Evolutionary conservation across 192 early-diverging fungal species (phyloP).

Genomic region (Coemansia sp.): DNA sequence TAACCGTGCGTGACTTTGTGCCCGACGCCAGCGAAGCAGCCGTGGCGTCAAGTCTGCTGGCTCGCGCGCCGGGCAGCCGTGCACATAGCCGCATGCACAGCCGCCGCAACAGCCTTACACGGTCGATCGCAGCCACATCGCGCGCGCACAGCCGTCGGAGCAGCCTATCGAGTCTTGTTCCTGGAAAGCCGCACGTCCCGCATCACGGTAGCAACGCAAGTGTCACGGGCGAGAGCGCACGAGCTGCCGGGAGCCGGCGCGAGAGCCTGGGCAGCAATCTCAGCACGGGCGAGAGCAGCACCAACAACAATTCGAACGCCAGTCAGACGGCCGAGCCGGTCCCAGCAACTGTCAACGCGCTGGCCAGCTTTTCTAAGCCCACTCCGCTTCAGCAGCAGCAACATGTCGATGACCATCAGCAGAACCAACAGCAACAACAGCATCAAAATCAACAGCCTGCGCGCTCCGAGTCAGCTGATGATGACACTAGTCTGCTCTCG

Average conservation of each 20-base stretch:
- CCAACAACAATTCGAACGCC: slow-evolving; percentile 10
- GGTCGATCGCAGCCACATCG: slow-evolving; percentile 14
- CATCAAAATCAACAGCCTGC: no score
- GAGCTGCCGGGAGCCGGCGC: slow-evolving; percentile 12
- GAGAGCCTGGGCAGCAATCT: slow-evolving; percentile 34
- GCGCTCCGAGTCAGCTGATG: slow-evolving; percentile 9
- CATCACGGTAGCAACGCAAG: not conserved
- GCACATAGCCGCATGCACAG: slow-evolving; percentile 26
- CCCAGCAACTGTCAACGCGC: slow-evolving; percentile 27
- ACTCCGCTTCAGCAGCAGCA: not conserved
- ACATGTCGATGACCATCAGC: no score
- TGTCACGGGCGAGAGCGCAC: not conserved
- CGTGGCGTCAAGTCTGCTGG: slow-evolving; percentile 5
- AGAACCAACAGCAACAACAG: no score
- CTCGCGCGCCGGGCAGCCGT: not conserved
- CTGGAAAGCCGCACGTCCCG: slow-evolving; percentile 2
- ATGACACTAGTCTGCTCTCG: slow-evolving; percentile 41
- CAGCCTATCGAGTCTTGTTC: slow-evolving; percentile 25
- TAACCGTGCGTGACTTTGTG: not conserved
- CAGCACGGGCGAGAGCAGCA: slow-evolving; percentile 31
- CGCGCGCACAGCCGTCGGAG: slow-evolving; percentile 42
- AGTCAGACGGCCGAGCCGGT: slow-evolving; percentile 30
- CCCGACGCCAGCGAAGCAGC: not conserved
- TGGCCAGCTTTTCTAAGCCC: slow-evolving; percentile 40
- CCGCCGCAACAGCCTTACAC: slow-evolving; percentile 20